phyloP scores from a whole-genome alignment of 1,284 basidiomycete species.

The Puccinia horiana region DNA sequence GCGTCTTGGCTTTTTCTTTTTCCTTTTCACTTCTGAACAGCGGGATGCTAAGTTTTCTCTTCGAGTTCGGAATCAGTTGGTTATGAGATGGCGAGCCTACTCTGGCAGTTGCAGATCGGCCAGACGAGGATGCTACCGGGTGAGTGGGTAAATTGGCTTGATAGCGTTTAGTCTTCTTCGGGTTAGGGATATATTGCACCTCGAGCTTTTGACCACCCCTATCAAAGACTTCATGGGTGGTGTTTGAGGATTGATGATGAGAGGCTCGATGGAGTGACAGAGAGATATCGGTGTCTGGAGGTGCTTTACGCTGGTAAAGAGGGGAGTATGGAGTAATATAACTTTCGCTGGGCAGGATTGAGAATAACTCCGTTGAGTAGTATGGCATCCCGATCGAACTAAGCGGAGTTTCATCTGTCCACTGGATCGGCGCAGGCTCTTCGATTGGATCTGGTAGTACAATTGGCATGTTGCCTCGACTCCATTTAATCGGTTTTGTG shows the following conservation, averaged over 20 bases:
- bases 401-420: slow-evolving; percentile 80
- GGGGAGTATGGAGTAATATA: slow-evolving; percentile 65
- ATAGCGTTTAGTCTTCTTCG: slow-evolving; percentile 47
- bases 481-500: slow-evolving; percentile 74
- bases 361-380: slow-evolving; percentile 76
- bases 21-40: slow-evolving; percentile 82
- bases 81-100: slow-evolving; percentile 72
- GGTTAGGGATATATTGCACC: slow-evolving; percentile 40
- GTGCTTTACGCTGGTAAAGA: slow-evolving; percentile 58
- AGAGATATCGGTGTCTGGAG: slow-evolving; percentile 59
- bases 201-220: slow-evolving; percentile 72
- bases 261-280: slow-evolving; percentile 72
- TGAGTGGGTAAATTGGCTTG: slow-evolving; percentile 34
- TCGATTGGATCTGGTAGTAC: slow-evolving; percentile 81
- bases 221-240: slow-evolving; percentile 72
- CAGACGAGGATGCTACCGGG: background rate
- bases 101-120: slow-evolving; percentile 7
- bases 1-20: slow-evolving; percentile 58
- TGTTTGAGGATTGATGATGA: slow-evolving; percentile 81
- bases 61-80: slow-evolving; percentile 58
- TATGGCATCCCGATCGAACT: slow-evolving; percentile 87
- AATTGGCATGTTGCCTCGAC: slow-evolving; percentile 74
- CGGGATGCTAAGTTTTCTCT: slow-evolving; percentile 61
- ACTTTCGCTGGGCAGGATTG: slow-evolving; percentile 65
- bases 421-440: slow-evolving; percentile 69